Conservation (phyloP, 2,329 filamentous ascomycete genomes). For the Fusarium sp. region DNA sequence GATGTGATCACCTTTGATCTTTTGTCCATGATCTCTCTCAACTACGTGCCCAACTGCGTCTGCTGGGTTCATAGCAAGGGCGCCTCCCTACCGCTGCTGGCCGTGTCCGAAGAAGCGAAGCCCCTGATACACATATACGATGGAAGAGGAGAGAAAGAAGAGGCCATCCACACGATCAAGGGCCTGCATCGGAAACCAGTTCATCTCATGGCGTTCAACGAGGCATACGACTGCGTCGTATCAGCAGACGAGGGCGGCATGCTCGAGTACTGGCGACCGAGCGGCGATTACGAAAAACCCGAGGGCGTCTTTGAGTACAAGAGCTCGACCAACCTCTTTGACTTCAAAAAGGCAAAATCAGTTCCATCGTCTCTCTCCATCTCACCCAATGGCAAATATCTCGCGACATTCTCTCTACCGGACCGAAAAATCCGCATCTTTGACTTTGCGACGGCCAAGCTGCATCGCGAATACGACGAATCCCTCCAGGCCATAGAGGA, state of each 20-base stretch:
- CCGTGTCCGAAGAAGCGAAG: constrained; percentile 83
- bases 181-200: constrained; percentile 88
- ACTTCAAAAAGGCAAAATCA: constrained; percentile 96
- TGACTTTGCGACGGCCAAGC: constrained; percentile 89
- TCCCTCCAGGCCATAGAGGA: constrained; percentile 90
- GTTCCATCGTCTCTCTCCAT: constrained; percentile 86
- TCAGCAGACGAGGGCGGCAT: constrained; percentile 93
- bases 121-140: constrained; percentile 88
- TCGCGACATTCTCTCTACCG: constrained; percentile 91
- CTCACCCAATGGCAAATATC: constrained; percentile 88
- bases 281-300: constrained; percentile 88
- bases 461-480: constrained; percentile 95
- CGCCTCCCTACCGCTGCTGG: constrained; percentile 88
- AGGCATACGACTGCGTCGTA: constrained; percentile 88
- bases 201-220: constrained; percentile 90
- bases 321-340: constrained; percentile 93
- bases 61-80: constrained; percentile 95
- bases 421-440: constrained; percentile 95
- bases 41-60: constrained; percentile 81
- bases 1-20: constrained; percentile 91
- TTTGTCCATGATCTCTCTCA: constrained; percentile 84
- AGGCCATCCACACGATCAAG: constrained; percentile 83
- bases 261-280: constrained; percentile 96
- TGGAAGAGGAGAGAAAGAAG: constrained; percentile 84
- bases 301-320: constrained; percentile 94